Base-by-base conservation (phyloP, 2,329 filamentous ascomycete genomes). In the Neonectria coccinea region DNA sequence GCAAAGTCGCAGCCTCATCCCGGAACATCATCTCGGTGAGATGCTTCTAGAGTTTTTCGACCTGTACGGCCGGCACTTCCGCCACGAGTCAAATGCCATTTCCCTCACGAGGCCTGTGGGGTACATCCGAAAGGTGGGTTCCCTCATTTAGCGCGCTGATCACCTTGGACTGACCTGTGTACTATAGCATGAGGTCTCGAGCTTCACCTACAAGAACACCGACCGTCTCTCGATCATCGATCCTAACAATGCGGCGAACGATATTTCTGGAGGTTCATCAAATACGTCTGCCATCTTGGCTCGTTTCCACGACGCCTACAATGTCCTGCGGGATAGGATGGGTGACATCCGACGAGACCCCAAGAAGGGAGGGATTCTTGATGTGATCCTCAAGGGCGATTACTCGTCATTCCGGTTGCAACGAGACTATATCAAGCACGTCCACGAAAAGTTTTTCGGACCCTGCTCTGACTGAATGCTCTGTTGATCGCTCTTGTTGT, bases 1-100 rank as follows among this genome's bases (percentile, higher is more conserved):
- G 1, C 88, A 92, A 70, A 88, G 86, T 66, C 80, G 85, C 27
- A 86, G 83, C 62, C 81, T 91, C 73, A 75, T 85, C 5, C 83
- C 86, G 1, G 84, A 89, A 41, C 85, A 90, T 53, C 89, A 97
- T 70, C 86, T 97, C 1, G 94, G 94, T 12, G 88, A 94, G 70
- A 83, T 97, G 57, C 84, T 99, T 10, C 87, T 98, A 78, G 89
- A 94, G 66, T 98, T 99, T 76, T 88, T 99, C 29, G 88, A 97
- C 66, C 87, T 97, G 14, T 99, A 97, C 74, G 96, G 96, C 29
- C 92, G 92, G 66, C 84, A 88, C 52, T 96, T 98, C 74, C 86
- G 96, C 71, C 89, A 90, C 62, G 78, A 85, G 33, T 84, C 79
- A 1, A 87, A 90, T 25, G 93, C 92, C 10, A 96, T 99, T 71